Percentiles rank a stretch among this genome's conserved stretches.
These are phyloP conservation scores for Lecanosticta acicola DNA, from an alignment of 2,329 filamentous ascomycete species.

Conservation along the genomic window DNA sequence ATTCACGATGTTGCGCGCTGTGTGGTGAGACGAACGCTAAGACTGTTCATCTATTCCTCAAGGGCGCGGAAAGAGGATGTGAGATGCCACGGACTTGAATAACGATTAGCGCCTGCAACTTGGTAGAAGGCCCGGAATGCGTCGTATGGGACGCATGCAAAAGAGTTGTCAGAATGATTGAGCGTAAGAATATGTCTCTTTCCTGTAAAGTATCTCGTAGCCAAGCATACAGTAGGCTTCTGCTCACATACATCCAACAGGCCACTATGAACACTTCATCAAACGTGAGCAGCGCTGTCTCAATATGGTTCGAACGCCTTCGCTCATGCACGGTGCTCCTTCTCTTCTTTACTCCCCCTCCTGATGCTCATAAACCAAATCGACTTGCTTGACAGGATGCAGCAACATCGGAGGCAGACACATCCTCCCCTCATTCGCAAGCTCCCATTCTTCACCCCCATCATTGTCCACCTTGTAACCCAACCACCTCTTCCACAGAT, in stretches of 20 bases:
- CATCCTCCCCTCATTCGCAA: conserved; percentile 43
- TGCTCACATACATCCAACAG: background rate
- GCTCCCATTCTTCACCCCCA: conserved; percentile 42
- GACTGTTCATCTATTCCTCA: too few species aligned
- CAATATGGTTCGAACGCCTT: conserved; percentile 3
- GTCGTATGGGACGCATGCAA: background rate
- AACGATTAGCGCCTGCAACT: too few species aligned
- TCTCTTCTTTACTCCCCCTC: conserved; percentile 20
- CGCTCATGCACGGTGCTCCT: background rate
- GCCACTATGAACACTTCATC: background rate
- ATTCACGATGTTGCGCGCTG: too few species aligned
- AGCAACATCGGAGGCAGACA: conserved; percentile 45
- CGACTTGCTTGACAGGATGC: conserved; percentile 48
- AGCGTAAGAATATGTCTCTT: background rate
- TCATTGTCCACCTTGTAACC: conserved; percentile 50
- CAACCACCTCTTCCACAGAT: conserved; percentile 53
- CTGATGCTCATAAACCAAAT: conserved; percentile 41
- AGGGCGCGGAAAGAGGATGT: too few species aligned
- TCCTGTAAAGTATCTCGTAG: background rate
- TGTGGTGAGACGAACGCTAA: too few species aligned
- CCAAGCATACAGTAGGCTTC: background rate
- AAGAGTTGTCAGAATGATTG: background rate
- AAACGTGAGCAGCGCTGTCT: too few species aligned
- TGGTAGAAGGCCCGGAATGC: too few species aligned
- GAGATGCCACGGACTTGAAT: too few species aligned